Evolutionary conservation across 306 rosid genomes (phyloP).

Genomic region (Comarum palustre): DNA sequence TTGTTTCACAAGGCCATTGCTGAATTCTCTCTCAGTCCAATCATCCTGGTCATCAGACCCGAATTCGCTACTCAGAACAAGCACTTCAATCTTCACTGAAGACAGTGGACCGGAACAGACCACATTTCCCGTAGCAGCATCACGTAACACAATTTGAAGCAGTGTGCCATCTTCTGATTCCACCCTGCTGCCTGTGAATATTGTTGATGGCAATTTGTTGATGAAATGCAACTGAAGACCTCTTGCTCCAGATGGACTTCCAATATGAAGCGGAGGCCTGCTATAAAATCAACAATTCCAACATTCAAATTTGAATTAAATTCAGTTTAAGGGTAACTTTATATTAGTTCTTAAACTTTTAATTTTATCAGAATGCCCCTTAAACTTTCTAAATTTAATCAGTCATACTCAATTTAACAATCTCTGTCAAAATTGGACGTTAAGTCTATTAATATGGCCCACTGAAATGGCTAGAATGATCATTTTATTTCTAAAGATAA

Average conservation of each 20-base stretch:
- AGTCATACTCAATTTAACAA: no score
- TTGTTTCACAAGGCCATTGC: constrained; percentile 29
- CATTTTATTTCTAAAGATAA: no score
- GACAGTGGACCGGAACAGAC: constrained; percentile 46
- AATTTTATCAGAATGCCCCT: no score
- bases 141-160: constrained; percentile 40
- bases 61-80: constrained; percentile 49
- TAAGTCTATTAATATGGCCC: no score
- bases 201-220: constrained; percentile 29
- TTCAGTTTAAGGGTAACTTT: no score
- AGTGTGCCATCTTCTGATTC: constrained; percentile 26
- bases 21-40: constrained; percentile 54
- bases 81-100: constrained; percentile 42
- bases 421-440: no score
- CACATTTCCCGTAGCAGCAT: constrained; percentile 31
- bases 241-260: constrained; percentile 40
- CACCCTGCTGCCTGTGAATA: constrained; percentile 36
- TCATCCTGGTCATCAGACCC: constrained; percentile 39
- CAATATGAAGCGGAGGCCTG: constrained; percentile 33
- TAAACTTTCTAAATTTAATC: no score
- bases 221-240: constrained; percentile 42
- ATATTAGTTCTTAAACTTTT: no score
- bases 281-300: constrained; percentile 13
- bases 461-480: no score
- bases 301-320: neutral